phyloP scores from a whole-genome alignment of 352 stramenopile species.

The Phytopythium aichiense region DNA sequence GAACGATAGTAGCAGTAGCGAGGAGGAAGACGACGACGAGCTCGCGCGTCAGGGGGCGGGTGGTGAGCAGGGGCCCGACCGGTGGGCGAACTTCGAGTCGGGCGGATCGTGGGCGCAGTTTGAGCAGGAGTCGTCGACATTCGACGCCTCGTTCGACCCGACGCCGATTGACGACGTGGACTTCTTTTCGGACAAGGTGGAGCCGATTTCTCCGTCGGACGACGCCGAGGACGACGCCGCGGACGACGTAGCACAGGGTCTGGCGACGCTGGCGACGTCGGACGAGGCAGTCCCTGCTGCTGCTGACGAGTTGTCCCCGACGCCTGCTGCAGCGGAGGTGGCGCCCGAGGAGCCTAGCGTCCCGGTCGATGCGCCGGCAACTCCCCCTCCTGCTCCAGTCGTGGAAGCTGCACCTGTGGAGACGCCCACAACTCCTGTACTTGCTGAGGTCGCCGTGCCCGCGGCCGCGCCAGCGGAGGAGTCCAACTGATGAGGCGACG shows the following conservation, averaged over 20 bases:
- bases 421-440: neutral
- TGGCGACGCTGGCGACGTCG: slow-evolving; percentile 8
- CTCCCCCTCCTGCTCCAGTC: neutral
- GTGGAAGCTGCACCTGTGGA: neutral
- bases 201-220: slow-evolving; percentile 12
- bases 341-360: slow-evolving; percentile 9
- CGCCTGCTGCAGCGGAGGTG: slow-evolving; percentile 8
- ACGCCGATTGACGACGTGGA: slow-evolving; percentile 45
- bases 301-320: slow-evolving; percentile 4
- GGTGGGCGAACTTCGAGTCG: slow-evolving; percentile 69
- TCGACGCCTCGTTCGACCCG: slow-evolving; percentile 54
- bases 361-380: neutral
- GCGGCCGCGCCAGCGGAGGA: neutral
- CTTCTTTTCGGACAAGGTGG: slow-evolving; percentile 22
- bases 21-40: slow-evolving; percentile 79
- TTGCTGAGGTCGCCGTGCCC: neutral
- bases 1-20: slow-evolving; percentile 86
- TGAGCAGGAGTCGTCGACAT: slow-evolving; percentile 40
- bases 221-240: neutral
- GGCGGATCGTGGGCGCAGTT: slow-evolving; percentile 65
- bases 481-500: neutral
- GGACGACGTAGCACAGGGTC: neutral
- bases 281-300: neutral
- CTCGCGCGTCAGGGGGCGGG: slow-evolving; percentile 24
- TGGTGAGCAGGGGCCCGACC: slow-evolving; percentile 15